Evolutionary conservation across 1,139 yeast genomes (phyloP).

Genomic region (Suhomyces wounanorum): DNA sequence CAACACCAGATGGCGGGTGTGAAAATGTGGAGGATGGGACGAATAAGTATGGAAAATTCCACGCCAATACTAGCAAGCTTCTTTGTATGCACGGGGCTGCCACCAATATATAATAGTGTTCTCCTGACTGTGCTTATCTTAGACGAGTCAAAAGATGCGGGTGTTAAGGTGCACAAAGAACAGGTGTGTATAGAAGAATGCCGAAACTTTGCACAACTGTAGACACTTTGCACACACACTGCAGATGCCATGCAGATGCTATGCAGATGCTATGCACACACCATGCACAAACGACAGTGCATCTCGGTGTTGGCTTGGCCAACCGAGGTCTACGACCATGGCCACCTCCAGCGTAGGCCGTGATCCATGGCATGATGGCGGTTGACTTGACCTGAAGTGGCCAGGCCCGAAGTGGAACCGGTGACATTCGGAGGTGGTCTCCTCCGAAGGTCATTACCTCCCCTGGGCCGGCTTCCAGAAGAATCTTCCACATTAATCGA

Average conservation of each 20-base stretch:
- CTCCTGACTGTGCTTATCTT: conserved; percentile 2
- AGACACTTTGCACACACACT: no score
- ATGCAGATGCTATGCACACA: background rate
- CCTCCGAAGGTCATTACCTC: no score
- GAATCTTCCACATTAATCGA: no score
- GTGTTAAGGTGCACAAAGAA: background rate
- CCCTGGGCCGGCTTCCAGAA: background rate
- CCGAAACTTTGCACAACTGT: background rate
- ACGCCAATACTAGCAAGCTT: background rate
- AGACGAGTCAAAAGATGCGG: conserved; percentile 2
- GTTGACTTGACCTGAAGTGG: no score
- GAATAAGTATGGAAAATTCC: background rate
- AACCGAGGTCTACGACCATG: no score
- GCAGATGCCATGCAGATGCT: background rate
- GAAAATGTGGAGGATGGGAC: background rate
- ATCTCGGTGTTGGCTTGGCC: no score
- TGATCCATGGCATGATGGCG: no score
- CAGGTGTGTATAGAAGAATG: background rate
- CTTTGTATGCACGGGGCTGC: conserved; percentile 6
- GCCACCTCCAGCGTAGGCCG: no score
- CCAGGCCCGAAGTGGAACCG: no score
- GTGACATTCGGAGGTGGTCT: no score
- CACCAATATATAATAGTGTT: conserved; percentile 1
- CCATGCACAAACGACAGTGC: background rate
- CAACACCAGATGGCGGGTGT: background rate